A percentile compares a stretch with the other conserved stretches of the same genome.
phyloP scores from a whole-genome alignment of 352 stramenopile species.

The Phytophthora litchii region DNA sequence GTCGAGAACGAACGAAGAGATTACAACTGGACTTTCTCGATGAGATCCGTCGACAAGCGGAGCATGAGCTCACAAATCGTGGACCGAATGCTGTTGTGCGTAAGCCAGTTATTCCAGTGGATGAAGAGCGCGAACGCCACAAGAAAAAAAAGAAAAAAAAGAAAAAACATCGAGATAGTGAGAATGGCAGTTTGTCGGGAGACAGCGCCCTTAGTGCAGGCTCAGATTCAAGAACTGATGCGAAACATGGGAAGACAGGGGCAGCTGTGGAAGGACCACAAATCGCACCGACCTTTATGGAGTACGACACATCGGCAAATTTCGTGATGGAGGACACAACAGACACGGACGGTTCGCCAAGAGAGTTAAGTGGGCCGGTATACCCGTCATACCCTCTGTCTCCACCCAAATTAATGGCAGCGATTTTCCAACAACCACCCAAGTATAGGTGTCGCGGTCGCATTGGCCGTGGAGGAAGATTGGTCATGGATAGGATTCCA shows the following conservation, averaged over 20 bases:
- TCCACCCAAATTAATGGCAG: slow-evolving; percentile 62
- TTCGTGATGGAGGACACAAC: slow-evolving; percentile 54
- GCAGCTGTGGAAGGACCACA: slow-evolving; percentile 39
- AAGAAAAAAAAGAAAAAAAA: slow-evolving; percentile 77
- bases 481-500: slow-evolving; percentile 80
- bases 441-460: slow-evolving; percentile 77
- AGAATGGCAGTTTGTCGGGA: slow-evolving; percentile 27
- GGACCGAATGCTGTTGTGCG: slow-evolving; percentile 42
- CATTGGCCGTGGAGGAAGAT: slow-evolving; percentile 69
- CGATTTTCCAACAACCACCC: slow-evolving; percentile 68
- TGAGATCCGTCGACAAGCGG: slow-evolving; percentile 68
- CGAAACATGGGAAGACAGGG: slow-evolving; percentile 17
- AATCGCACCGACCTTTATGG: slow-evolving; percentile 64
- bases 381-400: slow-evolving; percentile 76
- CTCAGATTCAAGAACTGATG: slow-evolving; percentile 22
- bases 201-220: background rate
- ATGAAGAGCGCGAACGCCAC: slow-evolving; percentile 57
- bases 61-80: slow-evolving; percentile 64
- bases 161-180: slow-evolving; percentile 69
- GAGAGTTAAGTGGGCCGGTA: slow-evolving; percentile 35
- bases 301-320: slow-evolving; percentile 75
- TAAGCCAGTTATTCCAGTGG: slow-evolving; percentile 57
- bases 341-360: slow-evolving; percentile 34
- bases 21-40: slow-evolving; percentile 84
- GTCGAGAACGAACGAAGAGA: slow-evolving; percentile 86